These are phyloP conservation scores for Paraphoma sp. DNA, from an alignment of 2,329 filamentous ascomycete genomes.

Conservation along the genomic window DNA sequence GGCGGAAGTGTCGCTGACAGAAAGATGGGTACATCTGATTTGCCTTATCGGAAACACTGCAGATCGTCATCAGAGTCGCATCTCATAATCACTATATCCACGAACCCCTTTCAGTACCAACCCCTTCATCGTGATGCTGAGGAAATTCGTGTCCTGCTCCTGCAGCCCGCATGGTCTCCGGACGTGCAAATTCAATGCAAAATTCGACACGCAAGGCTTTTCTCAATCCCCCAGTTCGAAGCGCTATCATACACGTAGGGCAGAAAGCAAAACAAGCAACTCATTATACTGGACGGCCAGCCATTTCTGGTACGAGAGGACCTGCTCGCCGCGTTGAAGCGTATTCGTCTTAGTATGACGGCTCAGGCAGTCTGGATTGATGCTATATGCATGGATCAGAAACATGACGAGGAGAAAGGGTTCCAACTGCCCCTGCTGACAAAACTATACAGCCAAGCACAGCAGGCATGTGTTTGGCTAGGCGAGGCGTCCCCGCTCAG, in stretches of 20 bases:
- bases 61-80: too few species aligned
- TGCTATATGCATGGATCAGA: neutral
- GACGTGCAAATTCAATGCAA: too few species aligned
- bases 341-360: neutral
- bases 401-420: neutral
- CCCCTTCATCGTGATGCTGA: too few species aligned
- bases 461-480: neutral
- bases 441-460: neutral
- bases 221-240: neutral
- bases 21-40: too few species aligned
- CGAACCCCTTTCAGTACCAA: too few species aligned
- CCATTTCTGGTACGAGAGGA: constrained; percentile 6
- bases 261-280: constrained; percentile 2
- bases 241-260: neutral
- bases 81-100: too few species aligned
- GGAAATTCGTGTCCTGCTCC: too few species aligned
- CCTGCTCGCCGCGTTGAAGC: constrained; percentile 4
- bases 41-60: too few species aligned
- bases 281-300: constrained; percentile 6
- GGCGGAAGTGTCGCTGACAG: too few species aligned
- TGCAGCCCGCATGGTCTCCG: too few species aligned
- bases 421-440: neutral
- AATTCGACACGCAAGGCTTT: too few species aligned
- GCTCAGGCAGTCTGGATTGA: neutral
- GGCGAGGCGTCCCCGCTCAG: neutral